phyloP scores from a whole-genome alignment of 148 eudicot species.

The Amaranthus palmeri region DNA sequence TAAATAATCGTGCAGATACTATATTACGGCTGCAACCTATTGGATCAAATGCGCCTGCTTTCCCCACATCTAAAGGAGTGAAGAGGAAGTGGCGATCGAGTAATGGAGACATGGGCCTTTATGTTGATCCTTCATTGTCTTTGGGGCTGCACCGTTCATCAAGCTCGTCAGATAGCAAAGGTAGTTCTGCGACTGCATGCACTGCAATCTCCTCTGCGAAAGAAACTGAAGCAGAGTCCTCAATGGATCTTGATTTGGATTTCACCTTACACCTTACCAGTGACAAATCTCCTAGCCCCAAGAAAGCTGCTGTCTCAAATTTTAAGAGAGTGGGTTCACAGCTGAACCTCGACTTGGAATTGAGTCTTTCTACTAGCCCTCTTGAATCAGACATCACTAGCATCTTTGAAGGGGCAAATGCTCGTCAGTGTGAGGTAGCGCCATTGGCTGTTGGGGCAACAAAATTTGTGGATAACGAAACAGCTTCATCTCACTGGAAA shows the following conservation, averaged over 20 bases:
- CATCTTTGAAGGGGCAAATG: constrained; percentile 33
- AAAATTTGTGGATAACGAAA: constrained; percentile 29
- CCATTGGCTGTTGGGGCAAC: constrained; percentile 23
- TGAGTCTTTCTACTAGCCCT: constrained; percentile 68
- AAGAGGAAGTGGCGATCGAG: constrained; percentile 62
- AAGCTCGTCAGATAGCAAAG: constrained; percentile 92
- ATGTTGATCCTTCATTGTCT: constrained; percentile 36
- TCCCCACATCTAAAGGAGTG: constrained; percentile 46
- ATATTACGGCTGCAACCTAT: constrained; percentile 56
- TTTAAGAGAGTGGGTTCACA: constrained; percentile 22
- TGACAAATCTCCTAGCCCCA: constrained; percentile 52
- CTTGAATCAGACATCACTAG: constrained; percentile 78
- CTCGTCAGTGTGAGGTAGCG: constrained; percentile 21
- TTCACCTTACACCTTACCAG: constrained; percentile 73
- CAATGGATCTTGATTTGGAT: constrained; percentile 80
- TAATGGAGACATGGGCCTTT: constrained; percentile 30
- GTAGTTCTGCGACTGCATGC: constrained; percentile 78
- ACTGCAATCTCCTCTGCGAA: constrained; percentile 72
- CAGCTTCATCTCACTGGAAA: constrained; percentile 29
- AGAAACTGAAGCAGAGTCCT: constrained; percentile 76
- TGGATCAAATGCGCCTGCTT: constrained; percentile 30
- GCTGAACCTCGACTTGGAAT: constrained; percentile 51
- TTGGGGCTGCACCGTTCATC: constrained; percentile 65
- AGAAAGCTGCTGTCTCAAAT: constrained; percentile 38
- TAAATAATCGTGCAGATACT: constrained; percentile 50